phyloP scores from a whole-genome alignment of 2,329 filamentous ascomycete genomes.

The Rhytidhysteron rufulum region DNA sequence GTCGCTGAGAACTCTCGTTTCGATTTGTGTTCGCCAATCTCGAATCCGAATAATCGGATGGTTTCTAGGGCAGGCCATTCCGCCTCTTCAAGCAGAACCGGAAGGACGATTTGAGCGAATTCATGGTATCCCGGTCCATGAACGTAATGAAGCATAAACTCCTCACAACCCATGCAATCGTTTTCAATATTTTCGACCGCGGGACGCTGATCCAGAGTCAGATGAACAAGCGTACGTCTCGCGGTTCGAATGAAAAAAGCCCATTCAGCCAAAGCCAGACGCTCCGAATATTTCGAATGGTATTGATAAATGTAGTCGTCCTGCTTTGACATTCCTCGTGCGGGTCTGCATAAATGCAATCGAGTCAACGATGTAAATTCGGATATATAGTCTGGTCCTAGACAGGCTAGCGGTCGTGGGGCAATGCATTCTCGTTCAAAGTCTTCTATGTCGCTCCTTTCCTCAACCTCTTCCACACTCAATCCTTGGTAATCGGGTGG shows the following conservation, averaged over 20 bases:
- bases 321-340: neutral
- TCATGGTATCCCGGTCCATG: constrained; percentile 6
- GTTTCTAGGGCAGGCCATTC: constrained; percentile 8
- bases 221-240: constrained; percentile 2
- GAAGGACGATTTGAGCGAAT: constrained; percentile 9
- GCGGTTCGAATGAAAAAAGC: constrained; percentile 3
- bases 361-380: constrained; percentile 5
- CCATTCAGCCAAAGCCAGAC: constrained; percentile 7
- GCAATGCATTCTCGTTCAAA: constrained; percentile 2
- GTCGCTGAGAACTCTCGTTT: neutral
- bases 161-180: constrained; percentile 3
- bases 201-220: constrained; percentile 9
- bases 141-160: constrained; percentile 5
- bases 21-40: neutral
- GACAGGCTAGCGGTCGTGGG: constrained; percentile 8
- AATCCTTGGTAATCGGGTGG: too few relatives aligned
- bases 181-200: constrained; percentile 5
- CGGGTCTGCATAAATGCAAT: constrained; percentile 7
- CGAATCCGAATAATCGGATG: constrained; percentile 12
- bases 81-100: constrained; percentile 7
- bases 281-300: constrained; percentile 3
- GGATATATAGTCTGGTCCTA: constrained; percentile 3
- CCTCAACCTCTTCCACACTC: too few relatives aligned
- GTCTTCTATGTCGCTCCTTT: neutral
- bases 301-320: neutral